Evolutionary conservation across 192 early-diverging fungal genomes (phyloP), one percentile per base, ranked within the genome.

Genomic region (Coemansia sp.): DNA sequence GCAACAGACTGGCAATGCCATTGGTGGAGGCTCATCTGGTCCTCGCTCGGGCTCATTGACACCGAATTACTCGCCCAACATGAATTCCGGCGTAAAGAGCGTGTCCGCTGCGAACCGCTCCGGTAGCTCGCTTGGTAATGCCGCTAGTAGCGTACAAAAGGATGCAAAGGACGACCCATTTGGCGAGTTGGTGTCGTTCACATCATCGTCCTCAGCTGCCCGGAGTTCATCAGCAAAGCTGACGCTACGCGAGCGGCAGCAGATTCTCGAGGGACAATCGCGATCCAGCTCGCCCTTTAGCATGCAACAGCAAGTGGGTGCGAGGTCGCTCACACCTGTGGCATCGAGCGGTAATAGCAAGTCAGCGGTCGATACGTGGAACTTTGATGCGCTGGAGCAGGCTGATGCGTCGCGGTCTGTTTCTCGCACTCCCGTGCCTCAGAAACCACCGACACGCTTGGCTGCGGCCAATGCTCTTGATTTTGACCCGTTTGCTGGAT

Each of bases 111-210:
- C 64, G 33, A 67, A 26, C 19, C 64, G 65, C 61, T 43, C 61
- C 8, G 64, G 37, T 30, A 66, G 39, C 11, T 50, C 72, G 9
- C 33, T 21, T 11, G 16, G 43, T 2, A 35, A 16, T 52, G 2
- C 4, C 53, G 4, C 38, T 13, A 23, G 14, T 16, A 17, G 4
- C 30, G 4, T 38, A 16, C 39, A 38, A 19, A 82, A 77, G 55
- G 80, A 82, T 39, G 79, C 77, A 19, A 82, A 77, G 55, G 80
- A 82, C 46, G 79, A 82, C 26, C 80, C 80, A 1, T 82, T 82
- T 68, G 80, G 80, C 59, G 80, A 82, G 61, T 70, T 82, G 16
- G 80, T 82, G 35, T 82, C 80, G 40, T 82, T 82, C 37, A 60
- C 72, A 5, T 64, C 65, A 9, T 37, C 63, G 3, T 62, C 75